A percentile compares a stretch with the other conserved stretches of the same genome.
These are phyloP conservation scores for Parastagonospora avenae DNA, from an alignment of 2,329 filamentous ascomycete genomes.

Conservation along the genomic window DNA sequence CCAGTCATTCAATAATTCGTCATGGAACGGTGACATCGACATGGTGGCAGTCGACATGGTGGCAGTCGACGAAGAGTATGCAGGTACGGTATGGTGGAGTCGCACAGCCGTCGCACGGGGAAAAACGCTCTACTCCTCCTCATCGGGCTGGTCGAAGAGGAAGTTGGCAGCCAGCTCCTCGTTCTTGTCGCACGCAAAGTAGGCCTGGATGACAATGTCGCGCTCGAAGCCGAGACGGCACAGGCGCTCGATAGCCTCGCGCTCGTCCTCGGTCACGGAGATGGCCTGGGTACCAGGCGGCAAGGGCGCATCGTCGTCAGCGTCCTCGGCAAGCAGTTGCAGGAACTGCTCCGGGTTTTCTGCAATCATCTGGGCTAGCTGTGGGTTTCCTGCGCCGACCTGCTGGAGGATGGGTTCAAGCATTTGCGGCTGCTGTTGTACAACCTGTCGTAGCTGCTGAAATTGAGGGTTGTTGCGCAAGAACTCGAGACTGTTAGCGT, in stretches of 20 bases:
- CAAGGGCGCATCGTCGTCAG: conserved; percentile 79
- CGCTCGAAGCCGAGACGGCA: conserved; percentile 92
- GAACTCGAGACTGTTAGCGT: conserved; percentile 85
- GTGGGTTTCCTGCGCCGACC: conserved; percentile 91
- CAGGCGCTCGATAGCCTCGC: conserved; percentile 93
- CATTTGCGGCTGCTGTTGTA: conserved; percentile 98
- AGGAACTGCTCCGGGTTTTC: conserved; percentile 94
- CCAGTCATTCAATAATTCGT: conserved; percentile 20
- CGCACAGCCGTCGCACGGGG: conserved; percentile 26
- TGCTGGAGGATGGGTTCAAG: conserved; percentile 97
- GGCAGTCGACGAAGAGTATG: conserved; percentile 24
- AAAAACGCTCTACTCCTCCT: conserved; percentile 52
- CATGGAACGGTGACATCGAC: conserved; percentile 24
- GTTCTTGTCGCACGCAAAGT: conserved; percentile 99
- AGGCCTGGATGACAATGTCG: conserved; percentile 94
- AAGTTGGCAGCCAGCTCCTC: conserved; percentile 98
- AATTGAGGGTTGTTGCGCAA: conserved; percentile 95
- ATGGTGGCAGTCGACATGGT: conserved; percentile 30
- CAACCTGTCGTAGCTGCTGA: conserved; percentile 94
- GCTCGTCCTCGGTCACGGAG: conserved; percentile 91
- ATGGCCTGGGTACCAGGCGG: conserved; percentile 90
- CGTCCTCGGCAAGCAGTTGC: conserved; percentile 84
- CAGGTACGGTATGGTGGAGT: conserved; percentile 27
- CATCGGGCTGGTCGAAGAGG: conserved; percentile 94
- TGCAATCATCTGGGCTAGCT: conserved; percentile 89